Base-by-base conservation (phyloP, 225 moss, liverwort and hornwort genomes). In the Antitrichia curtipendula region DNA sequence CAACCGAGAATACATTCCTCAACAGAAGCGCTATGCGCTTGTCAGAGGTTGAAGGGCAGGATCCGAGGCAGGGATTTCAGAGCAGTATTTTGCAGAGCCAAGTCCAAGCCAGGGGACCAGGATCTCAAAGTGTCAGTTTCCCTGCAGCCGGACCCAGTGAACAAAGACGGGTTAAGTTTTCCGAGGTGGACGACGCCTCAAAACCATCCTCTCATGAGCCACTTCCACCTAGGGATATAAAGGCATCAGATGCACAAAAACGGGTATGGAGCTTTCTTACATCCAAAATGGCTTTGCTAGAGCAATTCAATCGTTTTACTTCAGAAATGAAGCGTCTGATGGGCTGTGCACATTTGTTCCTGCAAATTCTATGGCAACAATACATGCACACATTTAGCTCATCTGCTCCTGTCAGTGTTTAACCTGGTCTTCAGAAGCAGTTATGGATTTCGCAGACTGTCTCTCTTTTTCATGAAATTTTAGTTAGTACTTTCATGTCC, bases 241-340 rank as follows among this genome's bases (percentile, higher is more conserved):
- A 73, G 62, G 84, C 91, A 15, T 92, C 92, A 31, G 81, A 86
- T 83, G 85, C 88, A 85, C 92, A 90, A 60, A 84, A 83, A 84
- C 92, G 92, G 94, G 94, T 94, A 88, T 78, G 84, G 65, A 84
- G 52, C 32, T 62, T 62, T 80, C 80, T 82, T 88, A 64, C 34
- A 29, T 38, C 43, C 25, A 24, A 80, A 82, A 88, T 82, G 69
- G 4, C 41, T 84, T 49, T 64, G 58, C 38, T 40, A 24, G 70
- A 89, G 56, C 62, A 85, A 47, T 80, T 70, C 29, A 21, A n/a
- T 66, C 45, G 14, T 49, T 31, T 32, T 24, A 56, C 50, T 80
- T 83, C 36, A 32, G 73, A 38, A 56, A 43, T 72, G 76, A 75
- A 87, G 76, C 62, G 36, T 84, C 68, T 84, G 73, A 50, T 43